Evolutionary conservation across 169 alveolate genomes (phyloP), one percentile per base, ranked within the genome.

Genomic region (Cystoisospora suis): DNA sequence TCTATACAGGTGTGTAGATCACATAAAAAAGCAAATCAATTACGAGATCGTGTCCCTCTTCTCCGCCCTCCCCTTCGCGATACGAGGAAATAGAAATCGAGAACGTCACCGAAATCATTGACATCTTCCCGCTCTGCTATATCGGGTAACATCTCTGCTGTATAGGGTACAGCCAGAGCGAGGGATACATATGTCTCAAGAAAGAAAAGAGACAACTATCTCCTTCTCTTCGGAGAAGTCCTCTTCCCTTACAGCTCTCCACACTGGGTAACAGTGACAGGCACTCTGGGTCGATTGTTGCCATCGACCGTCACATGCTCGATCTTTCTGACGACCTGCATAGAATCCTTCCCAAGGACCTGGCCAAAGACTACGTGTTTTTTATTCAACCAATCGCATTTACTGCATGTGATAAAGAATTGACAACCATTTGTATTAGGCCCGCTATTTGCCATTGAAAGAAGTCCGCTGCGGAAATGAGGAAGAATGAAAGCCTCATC

Each of bases 321-420:
- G n/a, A 90, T 85, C 69, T 81, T 90, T 20, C 93, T 32, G 34
- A 90, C 89, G 70, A 93, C 95, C 45, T 86, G 91, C 91, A 81
- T 75, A 9, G 94, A 89, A 56, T 89, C 94, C 0, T 88, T 87
- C 75, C 91, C 95, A 46, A 89, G 79, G 53, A 85, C 95, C 93
- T 93, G 92, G 38, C 95, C 95, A 80, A 93, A 93, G 56, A 93
- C 94, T 49, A 90, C 95, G 70, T 99, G 98, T 96, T 97, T 98
- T 44, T 98, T 98, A 94, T 99, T 99, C 49, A 99, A 94, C 99
- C 99, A 98, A 83, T 97, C 98, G 90, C 99, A 97, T 88, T 96
- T 93, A 89, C 94, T 97, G 65, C 99, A 97, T n/a, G 99, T 98
- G 81, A 99, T 97, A 95, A 98, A 97, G 96, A 99, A 99, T 94